Base-by-base conservation (phyloP, 345 rosid genomes). In the Hibiscus trionum region DNA sequence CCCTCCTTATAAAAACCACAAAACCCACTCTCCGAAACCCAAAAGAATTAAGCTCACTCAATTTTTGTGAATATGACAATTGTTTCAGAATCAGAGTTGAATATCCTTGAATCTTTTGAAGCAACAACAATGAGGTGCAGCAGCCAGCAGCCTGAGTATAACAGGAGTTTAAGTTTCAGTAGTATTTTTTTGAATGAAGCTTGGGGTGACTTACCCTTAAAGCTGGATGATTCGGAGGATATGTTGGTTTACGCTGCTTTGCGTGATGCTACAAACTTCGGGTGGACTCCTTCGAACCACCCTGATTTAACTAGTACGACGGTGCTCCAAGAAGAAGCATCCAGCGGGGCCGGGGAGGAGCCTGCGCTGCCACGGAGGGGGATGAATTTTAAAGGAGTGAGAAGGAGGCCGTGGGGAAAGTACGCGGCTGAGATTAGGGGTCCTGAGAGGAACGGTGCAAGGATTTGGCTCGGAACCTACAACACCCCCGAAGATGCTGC, bases 141-240 rank as follows among this genome's bases (percentile, higher is more conserved):
- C 52, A 42, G 4, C 49, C 24, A 39, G 1, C 56, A 15, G 10
- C 24, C 24, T 12, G 12, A 21, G 17, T 64, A 16, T 47, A 73
- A 70, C 78, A 55, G 90, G 84, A 86, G 82, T 76, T 78, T 88
- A 3, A 92, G 97, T 74, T 90, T 88, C 42, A 39, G 90, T 61
- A 69, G 82, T n/a, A 70, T 87, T 81, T 82, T 86, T 80, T 35
- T 71, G 52, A 66, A 71, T 9, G 78, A 71, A 16, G 76, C 17
- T 14, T 75, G 83, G 85, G 78, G 76, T 9, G 85, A 79, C 49
- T 68, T 77, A 33, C 77, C 73, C 5, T 49, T 82, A 1, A 78
- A 47, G 44, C 2, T 19, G 3, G 71, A 78, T 21, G 80, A 78
- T 57, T 75, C 80, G 1, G 78, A 81, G 49, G 76, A 73, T 14